These are phyloP conservation scores for Pestalotiopsis sp. DNA, from an alignment of 2,329 filamentous ascomycete species.

Conservation along the genomic window DNA sequence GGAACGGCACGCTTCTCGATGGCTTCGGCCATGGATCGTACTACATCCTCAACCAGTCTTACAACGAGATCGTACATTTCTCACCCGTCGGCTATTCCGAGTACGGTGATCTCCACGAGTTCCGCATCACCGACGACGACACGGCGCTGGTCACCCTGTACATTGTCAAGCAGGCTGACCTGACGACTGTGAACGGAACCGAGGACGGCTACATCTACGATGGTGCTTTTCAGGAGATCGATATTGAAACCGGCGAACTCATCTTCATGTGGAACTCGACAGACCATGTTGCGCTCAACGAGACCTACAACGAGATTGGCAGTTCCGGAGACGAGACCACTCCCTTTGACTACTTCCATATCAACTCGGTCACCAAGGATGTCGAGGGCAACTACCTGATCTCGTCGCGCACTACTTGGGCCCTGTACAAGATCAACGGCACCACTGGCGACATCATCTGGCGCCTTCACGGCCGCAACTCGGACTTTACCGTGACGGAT, in stretches of 20 bases:
- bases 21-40: conserved; percentile 25
- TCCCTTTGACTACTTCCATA: conserved; percentile 40
- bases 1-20: conserved; percentile 31
- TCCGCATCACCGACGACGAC: conserved; percentile 20
- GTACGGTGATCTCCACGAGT: conserved; percentile 31
- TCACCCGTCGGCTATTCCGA: conserved; percentile 28
- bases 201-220: conserved; percentile 22
- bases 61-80: conserved; percentile 37
- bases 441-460: conserved; percentile 34
- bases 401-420: conserved; percentile 35
- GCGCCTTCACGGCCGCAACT: conserved; percentile 36
- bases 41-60: conserved; percentile 30
- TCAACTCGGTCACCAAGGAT: conserved; percentile 38
- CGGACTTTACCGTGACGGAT: conserved; percentile 34
- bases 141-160: conserved; percentile 23
- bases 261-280: conserved; percentile 24
- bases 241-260: conserved; percentile 23
- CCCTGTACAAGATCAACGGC: conserved; percentile 29
- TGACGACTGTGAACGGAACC: conserved; percentile 21
- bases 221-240: conserved; percentile 22
- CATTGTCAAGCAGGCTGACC: conserved; percentile 21
- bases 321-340: conserved; percentile 21
- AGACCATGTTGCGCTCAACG: conserved; percentile 17
- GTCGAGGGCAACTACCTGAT: conserved; percentile 38
- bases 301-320: conserved; percentile 18